Percentiles rank a stretch among this genome's conserved stretches.
phyloP scores from a whole-genome alignment of 371 early-diverging fungal species.

The Coemansia sp. region DNA sequence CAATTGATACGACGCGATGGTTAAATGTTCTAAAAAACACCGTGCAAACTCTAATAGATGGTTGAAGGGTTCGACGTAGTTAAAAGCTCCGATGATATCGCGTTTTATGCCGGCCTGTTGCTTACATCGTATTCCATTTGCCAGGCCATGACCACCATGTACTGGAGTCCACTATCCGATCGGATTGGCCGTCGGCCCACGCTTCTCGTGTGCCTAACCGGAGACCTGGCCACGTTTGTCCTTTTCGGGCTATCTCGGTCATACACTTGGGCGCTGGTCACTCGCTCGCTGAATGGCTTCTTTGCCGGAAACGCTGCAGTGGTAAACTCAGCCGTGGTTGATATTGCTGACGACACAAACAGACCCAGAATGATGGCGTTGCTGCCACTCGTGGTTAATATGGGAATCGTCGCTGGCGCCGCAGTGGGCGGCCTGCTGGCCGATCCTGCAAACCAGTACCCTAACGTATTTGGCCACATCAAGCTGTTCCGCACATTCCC shows the following conservation, averaged over 20 bases:
- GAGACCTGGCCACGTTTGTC: constrained; percentile 63
- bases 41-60: constrained; percentile 50
- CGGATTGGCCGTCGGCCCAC: constrained; percentile 78
- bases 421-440: constrained; percentile 75
- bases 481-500: constrained; percentile 68
- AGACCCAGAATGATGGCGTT: constrained; percentile 59
- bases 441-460: constrained; percentile 68
- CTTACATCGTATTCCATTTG: constrained; percentile 60
- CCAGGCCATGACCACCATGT: constrained; percentile 57
- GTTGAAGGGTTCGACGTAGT: constrained; percentile 59
- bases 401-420: constrained; percentile 66
- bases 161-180: constrained; percentile 68
- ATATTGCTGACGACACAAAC: constrained; percentile 76
- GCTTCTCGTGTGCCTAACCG: constrained; percentile 71
- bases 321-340: constrained; percentile 81
- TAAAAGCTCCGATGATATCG: constrained; percentile 54
- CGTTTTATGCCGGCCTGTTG: constrained; percentile 64
- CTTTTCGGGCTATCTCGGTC: constrained; percentile 77
- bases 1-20: not conserved
- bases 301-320: constrained; percentile 79
- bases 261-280: constrained; percentile 63
- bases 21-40: not conserved
- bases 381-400: constrained; percentile 56
- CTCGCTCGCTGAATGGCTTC: constrained; percentile 69
- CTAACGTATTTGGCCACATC: constrained; percentile 64